Base-by-base conservation (phyloP, 1,139 yeast species). In the Geotrichum reessii region DNA sequence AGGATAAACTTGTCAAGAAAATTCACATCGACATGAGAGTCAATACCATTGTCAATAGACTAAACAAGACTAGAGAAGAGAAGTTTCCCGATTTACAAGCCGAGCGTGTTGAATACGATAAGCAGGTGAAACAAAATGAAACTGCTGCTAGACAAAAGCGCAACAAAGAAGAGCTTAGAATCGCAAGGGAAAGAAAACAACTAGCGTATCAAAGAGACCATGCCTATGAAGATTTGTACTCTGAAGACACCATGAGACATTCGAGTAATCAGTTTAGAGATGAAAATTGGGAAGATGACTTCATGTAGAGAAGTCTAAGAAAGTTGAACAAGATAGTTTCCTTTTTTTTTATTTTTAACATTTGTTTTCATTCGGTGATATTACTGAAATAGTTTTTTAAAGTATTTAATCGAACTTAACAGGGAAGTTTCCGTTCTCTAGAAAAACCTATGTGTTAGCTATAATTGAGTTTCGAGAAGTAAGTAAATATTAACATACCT, bases 211-310 rank as follows among this genome's bases (percentile, higher is more conserved):
- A 74, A 68, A 60, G 71, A 58, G 70, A 75, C 59, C 77, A 76
- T 61, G 76, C 86, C 1, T 85, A 86, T 66, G 85, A 79, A 28
- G 88, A 84, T 63, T 69, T 85, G 57, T 83, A 82, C 61, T 73
- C 76, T 2, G 81, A 78, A 11, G 82, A 81, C 17, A 76, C 75
- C 58, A 66, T 82, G 64, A 73, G 78, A 25, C 78, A 74, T 55
- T 72, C 78, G 50, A 78, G 79, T 64, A 84, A 84, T 65, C 81
- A 83, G 67, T 76, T 77, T 61, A 73, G 85, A 52, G 76, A 76
- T 66, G 85, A 81, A 60, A 82, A 82, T 68, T 83, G 83, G 63
- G 90, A 85, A 66, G 91, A 85, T 57, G 90, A 85, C 64, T 85
- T 85, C 64, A 77, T 80, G 85, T 82, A 69, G 56, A 46, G 7